Evolutionary conservation across 2,329 filamentous ascomycete genomes (phyloP).

Genomic region (Neoarthrinium moseri): DNA sequence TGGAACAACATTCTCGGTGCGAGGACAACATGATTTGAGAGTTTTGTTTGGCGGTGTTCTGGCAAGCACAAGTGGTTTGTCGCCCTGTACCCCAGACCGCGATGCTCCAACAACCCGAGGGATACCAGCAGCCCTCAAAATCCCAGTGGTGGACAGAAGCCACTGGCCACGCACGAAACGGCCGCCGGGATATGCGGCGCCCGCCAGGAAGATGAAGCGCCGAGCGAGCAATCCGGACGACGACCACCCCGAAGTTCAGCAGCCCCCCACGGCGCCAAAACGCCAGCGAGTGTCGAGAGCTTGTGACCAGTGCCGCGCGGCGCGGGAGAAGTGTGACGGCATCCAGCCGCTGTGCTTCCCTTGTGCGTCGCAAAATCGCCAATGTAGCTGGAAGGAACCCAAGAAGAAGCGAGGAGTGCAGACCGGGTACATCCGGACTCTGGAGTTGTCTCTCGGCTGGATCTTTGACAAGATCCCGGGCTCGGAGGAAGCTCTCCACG

Average conservation of each 20-base stretch:
- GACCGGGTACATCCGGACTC: slow-evolving; percentile 74
- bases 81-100: too few species aligned
- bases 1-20: too few species aligned
- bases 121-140: too few species aligned
- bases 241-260: slow-evolving; percentile 9
- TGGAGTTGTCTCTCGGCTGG: slow-evolving; percentile 68
- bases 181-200: too few species aligned
- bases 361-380: slow-evolving; percentile 60
- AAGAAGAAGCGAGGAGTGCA: slow-evolving; percentile 77
- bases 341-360: slow-evolving; percentile 65
- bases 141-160: too few species aligned
- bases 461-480: slow-evolving; percentile 62
- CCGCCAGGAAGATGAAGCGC: slow-evolving; percentile 25
- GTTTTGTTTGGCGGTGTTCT: too few species aligned
- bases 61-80: too few species aligned
- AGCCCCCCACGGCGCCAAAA: slow-evolving; percentile 41
- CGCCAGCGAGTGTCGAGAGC: slow-evolving; percentile 66
- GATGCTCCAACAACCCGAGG: too few species aligned
- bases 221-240: slow-evolving; percentile 19
- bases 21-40: too few species aligned
- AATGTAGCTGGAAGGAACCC: slow-evolving; percentile 70
- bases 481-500: slow-evolving; percentile 56
- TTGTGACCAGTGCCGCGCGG: slow-evolving; percentile 66
- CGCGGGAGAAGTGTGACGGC: slow-evolving; percentile 73
- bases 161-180: too few species aligned